These are phyloP conservation scores for Calonectria honghensis DNA, from an alignment of 2,329 filamentous ascomycete genomes.

Conservation along the genomic window DNA sequence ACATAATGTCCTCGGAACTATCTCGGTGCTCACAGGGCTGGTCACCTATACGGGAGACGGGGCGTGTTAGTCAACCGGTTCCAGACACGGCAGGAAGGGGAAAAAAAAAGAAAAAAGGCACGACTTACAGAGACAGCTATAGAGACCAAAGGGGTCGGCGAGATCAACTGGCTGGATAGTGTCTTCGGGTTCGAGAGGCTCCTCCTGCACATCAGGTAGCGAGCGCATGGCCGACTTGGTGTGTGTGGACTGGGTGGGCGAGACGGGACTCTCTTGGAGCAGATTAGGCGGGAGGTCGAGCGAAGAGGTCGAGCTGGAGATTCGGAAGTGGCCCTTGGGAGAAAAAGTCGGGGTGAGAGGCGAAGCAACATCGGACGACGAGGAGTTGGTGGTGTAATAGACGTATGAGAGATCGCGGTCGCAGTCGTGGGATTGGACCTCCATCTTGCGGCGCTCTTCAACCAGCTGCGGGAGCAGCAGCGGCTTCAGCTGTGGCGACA, in stretches of 20 bases:
- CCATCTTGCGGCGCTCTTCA: slow-evolving; percentile 67
- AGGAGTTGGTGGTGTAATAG: slow-evolving; percentile 72
- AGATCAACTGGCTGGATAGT: slow-evolving; percentile 68
- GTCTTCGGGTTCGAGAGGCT: slow-evolving; percentile 82
- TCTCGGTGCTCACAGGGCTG: slow-evolving; percentile 76
- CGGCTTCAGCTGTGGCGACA: slow-evolving; percentile 72
- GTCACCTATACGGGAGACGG: slow-evolving; percentile 69
- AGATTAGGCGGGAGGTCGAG: slow-evolving; percentile 74
- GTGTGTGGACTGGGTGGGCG: slow-evolving; percentile 66
- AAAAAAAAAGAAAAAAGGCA: slow-evolving; percentile 20
- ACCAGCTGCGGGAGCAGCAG: slow-evolving; percentile 73
- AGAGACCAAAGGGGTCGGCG: slow-evolving; percentile 66
- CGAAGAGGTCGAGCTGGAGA: slow-evolving; percentile 86
- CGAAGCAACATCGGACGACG: slow-evolving; percentile 80
- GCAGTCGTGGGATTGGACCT: slow-evolving; percentile 59
- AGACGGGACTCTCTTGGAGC: slow-evolving; percentile 70
- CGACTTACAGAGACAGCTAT: slow-evolving; percentile 84
- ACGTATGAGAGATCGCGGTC: slow-evolving; percentile 63
- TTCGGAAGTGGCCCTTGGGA: slow-evolving; percentile 77
- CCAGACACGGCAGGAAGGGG: slow-evolving; percentile 28
- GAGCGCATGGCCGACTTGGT: slow-evolving; percentile 77
- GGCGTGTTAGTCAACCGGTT: slow-evolving; percentile 39
- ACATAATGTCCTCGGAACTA: slow-evolving; percentile 62
- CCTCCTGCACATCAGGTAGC: slow-evolving; percentile 90
- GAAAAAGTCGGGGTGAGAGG: slow-evolving; percentile 84